phyloP scores from a whole-genome alignment of 768 basidiomycete genomes.

The Boletus fagicola region DNA sequence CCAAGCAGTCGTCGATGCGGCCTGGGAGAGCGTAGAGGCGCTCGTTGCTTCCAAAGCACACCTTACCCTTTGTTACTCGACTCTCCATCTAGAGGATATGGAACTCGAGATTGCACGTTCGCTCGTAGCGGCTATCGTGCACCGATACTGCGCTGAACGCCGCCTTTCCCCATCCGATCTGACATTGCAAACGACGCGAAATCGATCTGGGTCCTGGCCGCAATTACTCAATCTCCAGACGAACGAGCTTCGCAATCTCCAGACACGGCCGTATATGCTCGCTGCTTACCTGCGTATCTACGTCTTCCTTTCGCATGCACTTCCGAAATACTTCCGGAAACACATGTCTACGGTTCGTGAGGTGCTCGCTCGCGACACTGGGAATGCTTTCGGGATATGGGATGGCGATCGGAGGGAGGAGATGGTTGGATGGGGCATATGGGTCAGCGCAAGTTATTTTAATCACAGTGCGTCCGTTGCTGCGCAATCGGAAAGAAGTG shows the following conservation, averaged over 20 bases:
- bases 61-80: conserved; percentile 24
- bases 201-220: conserved; percentile 37
- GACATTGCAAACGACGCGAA: background rate
- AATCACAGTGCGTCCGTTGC: conserved; percentile 53
- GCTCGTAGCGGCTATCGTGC: conserved; percentile 50
- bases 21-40: conserved; percentile 46
- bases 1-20: conserved; percentile 39
- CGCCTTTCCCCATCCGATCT: conserved; percentile 9
- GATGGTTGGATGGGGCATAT: conserved; percentile 68
- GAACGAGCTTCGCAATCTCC: conserved; percentile 51
- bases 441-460: conserved; percentile 60
- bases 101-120: conserved; percentile 60
- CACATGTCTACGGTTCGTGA: conserved; percentile 50
- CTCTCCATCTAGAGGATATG: conserved; percentile 44
- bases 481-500: background rate
- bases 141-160: conserved; percentile 34
- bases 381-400: conserved; percentile 71
- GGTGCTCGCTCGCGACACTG: conserved; percentile 56
- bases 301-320: conserved; percentile 45
- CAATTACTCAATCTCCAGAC: conserved; percentile 55
- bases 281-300: conserved; percentile 54
- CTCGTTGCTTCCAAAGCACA: conserved; percentile 24
- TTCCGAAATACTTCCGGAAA: conserved; percentile 28
- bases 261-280: conserved; percentile 48
- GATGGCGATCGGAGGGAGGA: conserved; percentile 49